These are phyloP conservation scores for Tilletia walkeri DNA, from an alignment of 1,284 basidiomycete genomes.

Conservation along the genomic window DNA sequence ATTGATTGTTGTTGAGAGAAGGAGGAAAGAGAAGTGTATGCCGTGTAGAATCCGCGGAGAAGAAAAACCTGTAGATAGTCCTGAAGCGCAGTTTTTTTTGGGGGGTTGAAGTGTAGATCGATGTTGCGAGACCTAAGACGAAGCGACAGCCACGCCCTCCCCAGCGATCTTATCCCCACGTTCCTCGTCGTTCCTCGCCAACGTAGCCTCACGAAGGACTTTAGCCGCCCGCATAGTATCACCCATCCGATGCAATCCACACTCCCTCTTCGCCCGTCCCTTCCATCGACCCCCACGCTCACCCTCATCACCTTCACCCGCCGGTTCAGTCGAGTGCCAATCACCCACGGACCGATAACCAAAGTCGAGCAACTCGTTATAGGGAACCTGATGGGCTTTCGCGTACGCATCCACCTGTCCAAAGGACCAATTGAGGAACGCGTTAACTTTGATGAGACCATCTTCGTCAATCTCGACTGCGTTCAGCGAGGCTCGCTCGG, in stretches of 20 bases:
- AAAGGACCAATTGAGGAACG: slow-evolving; percentile 87
- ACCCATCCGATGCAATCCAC: slow-evolving; percentile 70
- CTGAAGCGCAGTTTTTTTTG: no score
- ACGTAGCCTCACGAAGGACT: not conserved
- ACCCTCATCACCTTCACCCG: slow-evolving; percentile 58
- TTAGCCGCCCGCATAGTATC: slow-evolving; percentile 3
- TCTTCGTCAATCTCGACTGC: slow-evolving; percentile 89
- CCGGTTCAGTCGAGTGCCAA: slow-evolving; percentile 82
- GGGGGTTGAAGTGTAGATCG: no score
- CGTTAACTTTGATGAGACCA: slow-evolving; percentile 91
- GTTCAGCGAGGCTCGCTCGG: slow-evolving; percentile 74
- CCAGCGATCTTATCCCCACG: slow-evolving; percentile 58
- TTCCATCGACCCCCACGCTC: slow-evolving; percentile 92
- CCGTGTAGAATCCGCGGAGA: no score
- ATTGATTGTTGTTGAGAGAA: no score
- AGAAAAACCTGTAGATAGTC: no score
- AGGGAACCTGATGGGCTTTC: slow-evolving; percentile 77
- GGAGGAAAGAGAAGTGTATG: no score
- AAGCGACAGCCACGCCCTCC: no score
- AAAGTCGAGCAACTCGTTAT: slow-evolving; percentile 81
- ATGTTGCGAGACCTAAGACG: no score
- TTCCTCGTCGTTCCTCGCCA: not conserved
- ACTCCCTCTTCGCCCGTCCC: slow-evolving; percentile 88
- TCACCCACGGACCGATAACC: slow-evolving; percentile 95
- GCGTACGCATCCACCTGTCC: slow-evolving; percentile 81